A percentile compares a stretch with the other conserved stretches of the same genome.
Conservation (phyloP, 2,329 filamentous ascomycete genomes). For the Stachybotrys chartarum region DNA sequence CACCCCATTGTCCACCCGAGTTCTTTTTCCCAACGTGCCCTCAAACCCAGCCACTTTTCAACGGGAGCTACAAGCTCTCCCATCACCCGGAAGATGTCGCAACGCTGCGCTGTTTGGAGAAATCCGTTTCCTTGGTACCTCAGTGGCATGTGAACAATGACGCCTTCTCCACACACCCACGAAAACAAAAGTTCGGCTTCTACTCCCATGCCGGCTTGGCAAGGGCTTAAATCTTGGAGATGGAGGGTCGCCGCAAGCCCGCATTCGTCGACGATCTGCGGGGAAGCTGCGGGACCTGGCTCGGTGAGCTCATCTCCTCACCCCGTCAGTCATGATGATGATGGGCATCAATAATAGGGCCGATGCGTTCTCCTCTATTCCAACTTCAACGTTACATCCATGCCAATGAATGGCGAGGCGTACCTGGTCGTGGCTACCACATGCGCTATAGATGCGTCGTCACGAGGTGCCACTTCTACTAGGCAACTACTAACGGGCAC, state of each 20-base stretch:
- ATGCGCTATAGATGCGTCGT: neutral
- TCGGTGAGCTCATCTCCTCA: neutral
- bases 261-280: neutral
- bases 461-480: too few species aligned
- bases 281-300: neutral
- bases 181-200: neutral
- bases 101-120: too few species aligned
- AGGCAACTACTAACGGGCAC: too few species aligned
- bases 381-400: neutral
- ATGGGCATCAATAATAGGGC: constrained; percentile 3
- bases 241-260: neutral
- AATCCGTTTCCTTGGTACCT: neutral
- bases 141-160: neutral
- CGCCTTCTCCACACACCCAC: neutral
- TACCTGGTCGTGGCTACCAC: neutral
- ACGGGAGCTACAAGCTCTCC: too few species aligned
- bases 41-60: too few species aligned
- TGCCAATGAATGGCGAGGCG: neutral
- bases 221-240: neutral
- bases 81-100: too few species aligned
- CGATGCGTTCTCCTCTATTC: constrained; percentile 1
- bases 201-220: neutral
- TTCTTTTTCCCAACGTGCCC: too few species aligned
- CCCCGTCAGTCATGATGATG: neutral
- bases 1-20: neutral